Conservation (phyloP, 2,329 filamentous ascomycete genomes). For the Colletotrichum limetticola region DNA sequence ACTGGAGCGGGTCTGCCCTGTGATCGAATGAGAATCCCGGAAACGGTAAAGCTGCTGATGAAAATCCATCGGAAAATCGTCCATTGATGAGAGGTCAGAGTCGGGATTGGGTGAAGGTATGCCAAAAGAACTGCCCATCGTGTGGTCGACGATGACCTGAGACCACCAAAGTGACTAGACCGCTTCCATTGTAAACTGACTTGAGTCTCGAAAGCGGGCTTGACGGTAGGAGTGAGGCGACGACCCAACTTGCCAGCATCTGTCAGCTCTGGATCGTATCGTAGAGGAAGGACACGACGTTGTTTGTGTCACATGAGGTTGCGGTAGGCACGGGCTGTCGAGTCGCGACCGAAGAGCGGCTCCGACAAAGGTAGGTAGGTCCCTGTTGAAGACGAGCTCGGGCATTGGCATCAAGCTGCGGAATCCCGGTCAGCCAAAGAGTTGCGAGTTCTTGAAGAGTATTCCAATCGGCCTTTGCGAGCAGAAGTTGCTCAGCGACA, state of each 20-base stretch:
- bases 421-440: neutral
- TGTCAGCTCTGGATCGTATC: neutral
- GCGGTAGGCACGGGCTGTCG: neutral
- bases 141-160: neutral
- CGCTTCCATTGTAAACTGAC: neutral
- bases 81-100: neutral
- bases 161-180: neutral
- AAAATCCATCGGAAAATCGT: neutral
- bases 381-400: neutral
- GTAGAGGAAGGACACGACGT: neutral
- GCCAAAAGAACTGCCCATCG: neutral
- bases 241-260: neutral
- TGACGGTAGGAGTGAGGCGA: neutral
- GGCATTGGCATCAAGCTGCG: neutral
- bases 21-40: conserved; percentile 8
- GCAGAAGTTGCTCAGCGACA: neutral
- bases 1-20: neutral
- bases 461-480: neutral
- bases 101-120: neutral
- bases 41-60: conserved; percentile 11
- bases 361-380: neutral
- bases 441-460: neutral
- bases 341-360: neutral
- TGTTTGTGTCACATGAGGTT: neutral
- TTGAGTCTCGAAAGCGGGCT: neutral